Percentiles rank a stretch among this genome's conserved stretches.
phyloP scores from a whole-genome alignment of 495 filamentous ascomycete species.

The Trichoderma erinaceum region DNA sequence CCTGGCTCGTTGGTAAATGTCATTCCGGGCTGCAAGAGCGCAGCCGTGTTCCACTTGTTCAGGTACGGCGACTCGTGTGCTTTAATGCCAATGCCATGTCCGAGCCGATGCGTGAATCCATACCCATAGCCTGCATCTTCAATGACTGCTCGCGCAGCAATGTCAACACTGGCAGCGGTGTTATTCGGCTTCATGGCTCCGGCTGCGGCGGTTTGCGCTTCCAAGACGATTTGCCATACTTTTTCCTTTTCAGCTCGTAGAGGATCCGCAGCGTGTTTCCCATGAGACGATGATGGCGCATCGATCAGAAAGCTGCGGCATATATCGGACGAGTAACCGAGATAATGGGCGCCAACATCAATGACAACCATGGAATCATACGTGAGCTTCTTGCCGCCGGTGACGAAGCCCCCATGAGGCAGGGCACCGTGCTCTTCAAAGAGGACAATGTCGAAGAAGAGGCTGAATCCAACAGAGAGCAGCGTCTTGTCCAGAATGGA shows the following conservation, averaged over 20 bases:
- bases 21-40: conserved; percentile 43
- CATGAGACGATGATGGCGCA: background rate
- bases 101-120: conserved; percentile 50
- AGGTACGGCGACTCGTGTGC: conserved; percentile 52
- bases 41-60: conserved; percentile 45
- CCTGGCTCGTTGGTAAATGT: conserved; percentile 52
- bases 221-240: conserved; percentile 47
- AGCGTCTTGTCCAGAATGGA: conserved; percentile 44
- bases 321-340: conserved; percentile 53
- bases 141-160: conserved; percentile 48
- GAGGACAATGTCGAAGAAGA: conserved; percentile 53
- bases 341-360: conserved; percentile 52
- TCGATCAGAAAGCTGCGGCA: conserved; percentile 49
- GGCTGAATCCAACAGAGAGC: conserved; percentile 39
- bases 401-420: conserved; percentile 47
- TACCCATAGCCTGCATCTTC: conserved; percentile 43
- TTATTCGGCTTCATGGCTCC: conserved; percentile 35
- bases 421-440: conserved; percentile 51
- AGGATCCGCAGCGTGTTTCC: background rate
- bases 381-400: conserved; percentile 41
- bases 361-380: conserved; percentile 49
- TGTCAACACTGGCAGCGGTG: conserved; percentile 46
- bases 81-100: conserved; percentile 55
- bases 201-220: conserved; percentile 45
- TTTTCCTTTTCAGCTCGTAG: conserved; percentile 37